Base-by-base conservation (phyloP, 2,329 filamentous ascomycete species). In the Botryotinia globosa region DNA sequence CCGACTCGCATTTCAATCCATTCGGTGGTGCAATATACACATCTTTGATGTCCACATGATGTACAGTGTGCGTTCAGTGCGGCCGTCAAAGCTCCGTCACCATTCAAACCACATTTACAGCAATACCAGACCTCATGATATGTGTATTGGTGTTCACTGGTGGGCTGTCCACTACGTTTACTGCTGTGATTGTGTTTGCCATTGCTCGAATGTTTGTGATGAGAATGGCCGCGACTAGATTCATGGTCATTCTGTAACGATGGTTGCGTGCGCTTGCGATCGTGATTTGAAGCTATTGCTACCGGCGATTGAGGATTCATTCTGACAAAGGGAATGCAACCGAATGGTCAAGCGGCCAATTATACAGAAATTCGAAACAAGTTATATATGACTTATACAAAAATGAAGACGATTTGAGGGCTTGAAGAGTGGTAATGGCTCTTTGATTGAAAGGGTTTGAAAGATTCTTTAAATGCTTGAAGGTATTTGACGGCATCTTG, bases 91-190 rank as follows among this genome's bases (percentile, higher is more conserved):
- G 51, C 22, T 10, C 51, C 70, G 7, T 72, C 48, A 1, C 62
- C 20, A 37, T 45, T 14, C 16, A 22, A 6, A 62, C 56, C 42
- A 29, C 68, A 63, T 3, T 25, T 22, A 32, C 62, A 72, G 54
- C 62, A 72, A 29, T 67, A 72, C 51, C 62, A 72, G 25, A 72
- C 18, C 54, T 67, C 29, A 34, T 61, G 39, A 22, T 34, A 29
- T 18, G 1, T 1, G 69, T 37, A 44, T n/a, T 37, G n/a, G 29
- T 29, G 61, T 25, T 71, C 22, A n/a, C 34, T 32, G 4, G 65
- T 18, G 59, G 16, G 51, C 37, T 58, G 54, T 18, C 37, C 25
- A 39, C 29, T 29, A 34, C 51, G 7, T 48, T 42, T 45, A 5
- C 22, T 29, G 54, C n/a, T 9, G n/a, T 54, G 22, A 10, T 58